These are phyloP conservation scores for Coemansia sp. DNA, from an alignment of 192 early-diverging fungal species.

Conservation along the genomic window DNA sequence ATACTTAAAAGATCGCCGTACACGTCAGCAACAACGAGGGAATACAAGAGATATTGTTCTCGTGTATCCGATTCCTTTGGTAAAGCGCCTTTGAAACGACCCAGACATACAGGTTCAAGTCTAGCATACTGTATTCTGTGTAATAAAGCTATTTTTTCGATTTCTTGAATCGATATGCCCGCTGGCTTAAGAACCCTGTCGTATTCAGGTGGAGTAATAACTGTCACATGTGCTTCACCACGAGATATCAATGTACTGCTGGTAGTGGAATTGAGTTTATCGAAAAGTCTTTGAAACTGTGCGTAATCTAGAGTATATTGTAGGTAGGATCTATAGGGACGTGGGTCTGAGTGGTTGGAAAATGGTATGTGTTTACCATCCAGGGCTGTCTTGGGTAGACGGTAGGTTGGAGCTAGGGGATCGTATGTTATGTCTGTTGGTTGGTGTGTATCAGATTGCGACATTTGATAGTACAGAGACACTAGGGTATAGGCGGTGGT, in stretches of 20 bases:
- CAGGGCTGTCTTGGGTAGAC: slow-evolving; percentile 34
- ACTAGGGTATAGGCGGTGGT: too few relatives aligned
- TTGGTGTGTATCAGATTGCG: too few relatives aligned
- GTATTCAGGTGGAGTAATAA: slow-evolving; percentile 67
- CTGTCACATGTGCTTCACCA: slow-evolving; percentile 71
- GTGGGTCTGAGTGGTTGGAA: slow-evolving; percentile 30
- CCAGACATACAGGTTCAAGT: slow-evolving; percentile 60
- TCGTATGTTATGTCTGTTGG: slow-evolving; percentile 35
- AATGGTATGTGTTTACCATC: slow-evolving; percentile 49
- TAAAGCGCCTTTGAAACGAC: slow-evolving; percentile 48
- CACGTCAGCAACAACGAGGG: slow-evolving; percentile 50
- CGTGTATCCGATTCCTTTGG: slow-evolving; percentile 21
- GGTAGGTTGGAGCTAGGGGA: slow-evolving; percentile 29
- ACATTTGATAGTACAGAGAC: too few relatives aligned
- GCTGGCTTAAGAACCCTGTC: slow-evolving; percentile 51
- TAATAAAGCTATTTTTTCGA: slow-evolving; percentile 55
- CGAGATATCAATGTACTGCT: slow-evolving; percentile 35
- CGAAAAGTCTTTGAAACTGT: slow-evolving; percentile 53
- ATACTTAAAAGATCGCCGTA: slow-evolving; percentile 47
- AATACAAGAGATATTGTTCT: slow-evolving; percentile 26
- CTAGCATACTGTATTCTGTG: slow-evolving; percentile 55
- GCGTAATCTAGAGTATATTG: slow-evolving; percentile 58
- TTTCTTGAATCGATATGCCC: slow-evolving; percentile 61
- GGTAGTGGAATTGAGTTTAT: slow-evolving; percentile 47
- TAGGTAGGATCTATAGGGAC: slow-evolving; percentile 52